These are phyloP conservation scores for Aciculosporium take DNA, from an alignment of 2,329 filamentous ascomycete genomes.

Conservation along the genomic window DNA sequence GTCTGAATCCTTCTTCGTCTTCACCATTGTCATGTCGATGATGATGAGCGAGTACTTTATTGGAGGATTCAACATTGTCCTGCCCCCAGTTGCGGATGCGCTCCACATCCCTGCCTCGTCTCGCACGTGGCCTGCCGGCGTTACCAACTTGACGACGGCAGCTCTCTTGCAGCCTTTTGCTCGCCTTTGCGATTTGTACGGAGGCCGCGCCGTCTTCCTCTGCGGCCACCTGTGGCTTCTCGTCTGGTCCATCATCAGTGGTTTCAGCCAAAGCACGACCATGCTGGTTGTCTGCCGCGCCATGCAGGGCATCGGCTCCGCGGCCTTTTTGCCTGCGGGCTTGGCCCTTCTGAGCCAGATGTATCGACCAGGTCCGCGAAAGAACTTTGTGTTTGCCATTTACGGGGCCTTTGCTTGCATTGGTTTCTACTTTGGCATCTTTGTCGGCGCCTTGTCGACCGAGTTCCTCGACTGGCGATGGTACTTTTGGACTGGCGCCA, in stretches of 20 bases:
- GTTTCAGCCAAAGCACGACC: conserved; percentile 51
- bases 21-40: conserved; percentile 47
- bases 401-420: conserved; percentile 43
- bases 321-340: conserved; percentile 53
- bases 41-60: conserved; percentile 60
- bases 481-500: conserved; percentile 55
- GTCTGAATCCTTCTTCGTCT: conserved; percentile 48
- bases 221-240: conserved; percentile 49
- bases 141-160: conserved; percentile 44
- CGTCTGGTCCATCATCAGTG: conserved; percentile 54
- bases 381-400: conserved; percentile 51
- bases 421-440: conserved; percentile 52
- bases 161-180: conserved; percentile 49
- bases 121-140: conserved; percentile 50
- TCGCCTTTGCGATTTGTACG: conserved; percentile 46
- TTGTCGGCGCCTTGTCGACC: conserved; percentile 48
- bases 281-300: conserved; percentile 65
- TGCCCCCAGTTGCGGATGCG: conserved; percentile 48
- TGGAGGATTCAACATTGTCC: conserved; percentile 60
- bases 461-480: conserved; percentile 50
- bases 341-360: conserved; percentile 56
- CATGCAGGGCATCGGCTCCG: conserved; percentile 58
- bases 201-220: conserved; percentile 46
- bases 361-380: conserved; percentile 57
- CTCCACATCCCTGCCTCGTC: conserved; percentile 48